Evolutionary conservation across 805 yeast species (phyloP).

Genomic region (Pichia rugopelliculosa): DNA sequence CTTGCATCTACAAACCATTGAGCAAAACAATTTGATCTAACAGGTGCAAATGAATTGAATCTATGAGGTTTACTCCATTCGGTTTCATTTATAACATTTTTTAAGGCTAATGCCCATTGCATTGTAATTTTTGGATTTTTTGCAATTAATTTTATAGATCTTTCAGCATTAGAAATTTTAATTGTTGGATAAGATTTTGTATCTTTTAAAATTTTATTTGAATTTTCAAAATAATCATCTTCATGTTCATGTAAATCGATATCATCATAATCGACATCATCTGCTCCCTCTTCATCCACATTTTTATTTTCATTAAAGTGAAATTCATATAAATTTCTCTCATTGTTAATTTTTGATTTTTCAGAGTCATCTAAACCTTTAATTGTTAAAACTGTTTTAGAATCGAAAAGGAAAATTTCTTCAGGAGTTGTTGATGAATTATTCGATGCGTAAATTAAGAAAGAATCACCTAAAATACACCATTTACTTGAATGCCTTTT

Average conservation of each 20-base stretch:
- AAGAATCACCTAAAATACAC: slow-evolving; percentile 81
- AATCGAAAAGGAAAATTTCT: slow-evolving; percentile 88
- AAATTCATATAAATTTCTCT: slow-evolving; percentile 11
- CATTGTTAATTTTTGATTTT: not conserved
- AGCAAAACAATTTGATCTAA: slow-evolving; percentile 75
- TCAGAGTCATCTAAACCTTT: slow-evolving; percentile 31
- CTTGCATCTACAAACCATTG: slow-evolving; percentile 94
- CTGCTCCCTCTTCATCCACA: slow-evolving; percentile 19
- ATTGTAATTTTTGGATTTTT: slow-evolving; percentile 56
- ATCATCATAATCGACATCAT: slow-evolving; percentile 40
- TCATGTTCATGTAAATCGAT: slow-evolving; percentile 10
- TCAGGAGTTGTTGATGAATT: slow-evolving; percentile 80
- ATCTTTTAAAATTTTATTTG: slow-evolving; percentile 29
- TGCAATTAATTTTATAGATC: slow-evolving; percentile 68
- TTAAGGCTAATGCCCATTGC: slow-evolving; percentile 71
- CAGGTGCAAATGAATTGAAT: slow-evolving; percentile 89
- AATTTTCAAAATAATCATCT: slow-evolving; percentile 23
- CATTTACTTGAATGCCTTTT: slow-evolving; percentile 87
- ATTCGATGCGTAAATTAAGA: slow-evolving; percentile 77
- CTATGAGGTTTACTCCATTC: slow-evolving; percentile 70
- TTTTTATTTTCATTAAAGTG: slow-evolving; percentile 11
- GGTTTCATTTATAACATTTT: slow-evolving; percentile 57
- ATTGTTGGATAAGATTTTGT: slow-evolving; percentile 44
- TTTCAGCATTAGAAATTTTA: slow-evolving; percentile 67
- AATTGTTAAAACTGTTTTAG: slow-evolving; percentile 48